A percentile compares a stretch with the other conserved stretches of the same genome.
Evolutionary conservation across 1,284 basidiomycete genomes (phyloP).

Genomic region (Phellopilus nigrolimitatus): DNA sequence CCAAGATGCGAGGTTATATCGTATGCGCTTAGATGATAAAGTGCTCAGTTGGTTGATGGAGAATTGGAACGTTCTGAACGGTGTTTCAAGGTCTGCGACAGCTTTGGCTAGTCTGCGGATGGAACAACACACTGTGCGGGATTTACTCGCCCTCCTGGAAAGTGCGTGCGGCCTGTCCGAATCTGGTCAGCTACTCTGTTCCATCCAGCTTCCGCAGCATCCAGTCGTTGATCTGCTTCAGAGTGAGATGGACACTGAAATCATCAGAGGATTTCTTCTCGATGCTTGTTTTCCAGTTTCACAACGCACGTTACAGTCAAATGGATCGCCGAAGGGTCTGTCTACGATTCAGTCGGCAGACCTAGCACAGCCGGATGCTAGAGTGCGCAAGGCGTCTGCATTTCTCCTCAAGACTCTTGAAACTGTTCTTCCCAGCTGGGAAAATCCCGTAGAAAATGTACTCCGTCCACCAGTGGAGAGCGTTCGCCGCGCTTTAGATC

Average conservation of each 20-base stretch:
- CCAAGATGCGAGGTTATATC: slow-evolving; percentile 76
- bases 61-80: slow-evolving; percentile 48
- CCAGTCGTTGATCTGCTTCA: slow-evolving; percentile 55
- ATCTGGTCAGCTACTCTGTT: slow-evolving; percentile 40
- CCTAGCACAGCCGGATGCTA: slow-evolving; percentile 40
- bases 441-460: slow-evolving; percentile 31
- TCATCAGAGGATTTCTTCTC: slow-evolving; percentile 69
- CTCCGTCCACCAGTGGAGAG: slow-evolving; percentile 50
- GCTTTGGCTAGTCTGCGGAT: slow-evolving; percentile 34
- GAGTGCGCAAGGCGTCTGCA: slow-evolving; percentile 61
- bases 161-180: slow-evolving; percentile 54
- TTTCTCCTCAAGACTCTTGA: slow-evolving; percentile 62
- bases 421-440: slow-evolving; percentile 45
- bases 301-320: background rate
- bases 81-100: slow-evolving; percentile 3
- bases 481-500: slow-evolving; percentile 63
- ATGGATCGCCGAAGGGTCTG: slow-evolving; percentile 5
- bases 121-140: slow-evolving; percentile 49
- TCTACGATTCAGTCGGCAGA: slow-evolving; percentile 23
- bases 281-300: slow-evolving; percentile 51
- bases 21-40: slow-evolving; percentile 79
- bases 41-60: slow-evolving; percentile 79
- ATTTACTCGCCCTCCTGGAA: slow-evolving; percentile 61
- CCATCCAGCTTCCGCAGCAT: slow-evolving; percentile 59
- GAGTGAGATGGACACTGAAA: slow-evolving; percentile 49